Evolutionary conservation across 805 yeast species (phyloP), one percentile per base, ranked within the genome.

Genomic region (Yarrowia keelungensis): DNA sequence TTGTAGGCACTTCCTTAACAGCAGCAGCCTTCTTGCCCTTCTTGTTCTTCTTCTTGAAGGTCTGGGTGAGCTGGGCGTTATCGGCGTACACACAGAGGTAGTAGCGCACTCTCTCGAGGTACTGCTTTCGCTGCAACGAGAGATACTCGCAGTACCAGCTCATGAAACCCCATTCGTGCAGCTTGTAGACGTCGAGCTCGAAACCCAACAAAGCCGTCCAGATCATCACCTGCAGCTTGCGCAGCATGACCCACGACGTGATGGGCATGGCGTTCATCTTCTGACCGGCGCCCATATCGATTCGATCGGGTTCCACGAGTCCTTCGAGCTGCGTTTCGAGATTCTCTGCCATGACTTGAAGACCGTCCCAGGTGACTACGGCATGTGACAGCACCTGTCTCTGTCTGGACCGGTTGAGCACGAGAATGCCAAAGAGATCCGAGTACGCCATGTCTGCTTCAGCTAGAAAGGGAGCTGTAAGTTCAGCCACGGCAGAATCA

Each of bases 341-440:
- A 5, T 80, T 77, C 73, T 91, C 97, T 67, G 89, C 83, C 49
- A 83, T 83, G 10, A 90, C 95, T 74, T 94, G 98, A 41, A 91
- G 79, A 1, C 92, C 83, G 77, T 94, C 98, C 89, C 94, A 91
- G 2, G 83, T 72, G 56, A 83, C 73, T 68, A 87, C 74, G 74
- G 84, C 80, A 74, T 87, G 81, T 71, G 87, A 80, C 73, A 89
- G 79, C 71, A 89, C 85, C 75, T 91, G 97, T 71, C 97, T 85
- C 74, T 91, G 92, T 69, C 97, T 83, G 62, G 96, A 86, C 43
- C 92, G 87, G 74, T 94, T 94, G 76, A 88, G 89, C 74, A 80
- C 80, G 78, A 73, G 83, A 81, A 75, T 80, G 75, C 73, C 81
- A 75, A 26, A 83, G 84, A 47, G 81, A 75, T 73, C 86, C 83